These are phyloP conservation scores for Coemansia reversa DNA, from an alignment of 192 early-diverging fungal species.

Conservation along the genomic window DNA sequence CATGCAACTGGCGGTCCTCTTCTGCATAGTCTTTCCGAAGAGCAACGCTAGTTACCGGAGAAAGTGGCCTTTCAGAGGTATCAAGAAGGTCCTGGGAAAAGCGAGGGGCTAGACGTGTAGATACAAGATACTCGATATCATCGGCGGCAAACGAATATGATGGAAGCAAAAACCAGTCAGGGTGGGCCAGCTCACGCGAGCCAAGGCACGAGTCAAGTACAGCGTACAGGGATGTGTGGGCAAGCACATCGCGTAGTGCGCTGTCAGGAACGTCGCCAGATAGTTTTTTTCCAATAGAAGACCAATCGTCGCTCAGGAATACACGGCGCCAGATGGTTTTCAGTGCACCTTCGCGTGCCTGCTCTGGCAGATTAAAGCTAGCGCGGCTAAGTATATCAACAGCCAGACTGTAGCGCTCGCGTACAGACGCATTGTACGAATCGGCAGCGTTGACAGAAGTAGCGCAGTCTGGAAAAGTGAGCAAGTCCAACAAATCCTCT, in stretches of 20 bases:
- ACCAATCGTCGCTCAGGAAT: conserved; percentile 44
- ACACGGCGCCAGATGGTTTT: conserved; percentile 48
- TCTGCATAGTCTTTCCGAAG: conserved; percentile 22
- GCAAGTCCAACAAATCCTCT: conserved; percentile 35
- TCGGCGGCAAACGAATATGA: conserved; percentile 6
- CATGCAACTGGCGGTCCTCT: conserved; percentile 26
- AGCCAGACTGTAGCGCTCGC: conserved; percentile 32
- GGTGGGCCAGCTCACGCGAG: conserved; percentile 28
- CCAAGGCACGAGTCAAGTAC: conserved; percentile 29
- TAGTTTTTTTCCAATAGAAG: conserved; percentile 5
- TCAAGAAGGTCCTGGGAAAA: conserved; percentile 5
- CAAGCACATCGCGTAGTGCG: conserved; percentile 26
- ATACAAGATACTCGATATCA: conserved; percentile 22
- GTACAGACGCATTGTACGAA: conserved; percentile 8
- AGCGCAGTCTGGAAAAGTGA: conserved; percentile 33
- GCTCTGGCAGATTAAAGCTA: conserved; percentile 23
- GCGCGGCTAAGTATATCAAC: conserved; percentile 44
- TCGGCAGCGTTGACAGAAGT: not conserved
- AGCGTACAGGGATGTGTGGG: conserved; percentile 23
- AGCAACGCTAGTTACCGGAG: conserved; percentile 19
- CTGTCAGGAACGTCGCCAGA: conserved; percentile 25
- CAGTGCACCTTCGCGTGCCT: conserved; percentile 23
- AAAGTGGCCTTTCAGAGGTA: conserved; percentile 7
- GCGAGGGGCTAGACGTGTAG: conserved; percentile 24
- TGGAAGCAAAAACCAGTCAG: conserved; percentile 35